A percentile compares a stretch with the other conserved stretches of the same genome.
Conservation (phyloP, 2,329 filamentous ascomycete species). For the Colletotrichum siamense region DNA sequence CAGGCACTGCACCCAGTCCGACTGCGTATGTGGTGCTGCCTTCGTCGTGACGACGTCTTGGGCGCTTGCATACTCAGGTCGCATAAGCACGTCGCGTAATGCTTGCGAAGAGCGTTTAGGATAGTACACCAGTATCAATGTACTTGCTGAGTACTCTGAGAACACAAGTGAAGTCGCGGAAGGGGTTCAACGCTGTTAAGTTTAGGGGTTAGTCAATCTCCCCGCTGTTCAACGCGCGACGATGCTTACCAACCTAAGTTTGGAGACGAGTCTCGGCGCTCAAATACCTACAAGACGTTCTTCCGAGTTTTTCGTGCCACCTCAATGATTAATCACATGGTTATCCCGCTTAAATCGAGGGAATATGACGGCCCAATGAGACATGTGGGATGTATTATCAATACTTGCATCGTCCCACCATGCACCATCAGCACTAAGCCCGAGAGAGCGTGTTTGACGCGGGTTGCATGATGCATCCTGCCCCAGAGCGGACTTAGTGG, state of each 20-base stretch:
- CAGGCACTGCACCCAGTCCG: neutral
- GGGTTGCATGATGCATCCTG: neutral
- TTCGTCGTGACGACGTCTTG: neutral
- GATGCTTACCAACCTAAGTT: neutral
- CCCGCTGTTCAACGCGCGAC: neutral
- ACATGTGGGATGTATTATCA: neutral
- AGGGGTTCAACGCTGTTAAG: neutral
- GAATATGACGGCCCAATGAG: neutral
- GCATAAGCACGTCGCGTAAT: neutral
- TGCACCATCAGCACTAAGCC: neutral
- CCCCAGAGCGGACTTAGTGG: neutral
- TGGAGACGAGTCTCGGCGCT: neutral
- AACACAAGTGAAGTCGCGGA: neutral
- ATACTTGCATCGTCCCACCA: neutral
- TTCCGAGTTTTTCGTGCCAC: neutral
- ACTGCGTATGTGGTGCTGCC: neutral
- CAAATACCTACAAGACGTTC: neutral
- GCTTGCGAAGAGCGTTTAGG: neutral
- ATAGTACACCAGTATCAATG: neutral
- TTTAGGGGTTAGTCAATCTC: neutral
- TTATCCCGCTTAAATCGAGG: neutral
- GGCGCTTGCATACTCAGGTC: neutral
- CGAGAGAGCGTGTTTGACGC: neutral
- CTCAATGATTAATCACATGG: neutral
- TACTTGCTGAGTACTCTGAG: neutral